Base-by-base conservation (phyloP, 768 basidiomycete species). In the Sistotremastrum suecicum region DNA sequence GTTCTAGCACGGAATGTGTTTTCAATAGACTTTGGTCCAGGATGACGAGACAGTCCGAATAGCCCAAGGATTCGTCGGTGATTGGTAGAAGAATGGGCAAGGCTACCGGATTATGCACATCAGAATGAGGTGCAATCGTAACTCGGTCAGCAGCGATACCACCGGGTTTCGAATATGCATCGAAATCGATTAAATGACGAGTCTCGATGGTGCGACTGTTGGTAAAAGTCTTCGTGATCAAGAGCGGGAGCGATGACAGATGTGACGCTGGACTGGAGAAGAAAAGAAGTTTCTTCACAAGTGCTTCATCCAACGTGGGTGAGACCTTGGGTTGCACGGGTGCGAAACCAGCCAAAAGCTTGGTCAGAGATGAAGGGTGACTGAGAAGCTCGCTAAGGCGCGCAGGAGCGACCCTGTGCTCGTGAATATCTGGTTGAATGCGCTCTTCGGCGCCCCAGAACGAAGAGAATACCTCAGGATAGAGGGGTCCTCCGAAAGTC, bases 11-110 rank as follows among this genome's bases (percentile, higher is more conserved):
- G 6, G 77, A 73, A 56, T 90, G 88, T 0, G 81, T 73, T 59
- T 83, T 89, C 54, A 94, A 69, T 33, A 98, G 67, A 41, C 63
- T 69, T 41, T 83, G 75, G 48, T 92, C 87, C 36, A 89, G 66
- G 34, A 97, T 63, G 47, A 76, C 80, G 38, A 81, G 58, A 58
- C 89, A 84, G 62, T 88, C 82, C 1, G 75, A 69, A 41, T 66
- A 63, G 12, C 76, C 76, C 5, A 54, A 43, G 45, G 66, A 67
- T 5, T 58, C 54, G 28, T 61, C 54, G 30, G 69, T 70, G 33
- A 90, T 60, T 50, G 85, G 78, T 50, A 89, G 53, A 35, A 68
- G 54, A 47, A 74, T 52, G 37, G 76, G 64, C 39, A 84, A 55
- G 11, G 86, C 80, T 11, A 76, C 43, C 48, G 62, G 60, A 29